phyloP scores from a whole-genome alignment of 2,329 filamentous ascomycete species.

The Berkeleyomyces rouxiae region DNA sequence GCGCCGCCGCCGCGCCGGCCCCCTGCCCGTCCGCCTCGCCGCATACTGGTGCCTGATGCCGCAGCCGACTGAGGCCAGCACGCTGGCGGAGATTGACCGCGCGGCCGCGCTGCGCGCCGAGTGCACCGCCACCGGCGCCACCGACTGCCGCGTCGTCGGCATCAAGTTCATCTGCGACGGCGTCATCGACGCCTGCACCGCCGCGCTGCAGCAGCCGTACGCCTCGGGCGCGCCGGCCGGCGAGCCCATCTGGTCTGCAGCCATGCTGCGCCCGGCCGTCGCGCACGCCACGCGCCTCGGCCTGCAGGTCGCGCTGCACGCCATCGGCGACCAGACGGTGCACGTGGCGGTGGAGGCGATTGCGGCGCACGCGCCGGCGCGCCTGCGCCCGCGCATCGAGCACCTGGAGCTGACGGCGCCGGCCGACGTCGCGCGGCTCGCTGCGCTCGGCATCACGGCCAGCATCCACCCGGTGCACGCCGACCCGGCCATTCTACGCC shows the following conservation, averaged over 20 bases:
- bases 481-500: conserved; percentile 43
- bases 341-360: conserved; percentile 40
- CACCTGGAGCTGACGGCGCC: conserved; percentile 43
- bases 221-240: conserved; percentile 27
- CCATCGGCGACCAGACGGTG: conserved; percentile 46
- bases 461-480: conserved; percentile 42
- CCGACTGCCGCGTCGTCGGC: conserved; percentile 34
- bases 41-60: conserved; percentile 43
- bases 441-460: conserved; percentile 41
- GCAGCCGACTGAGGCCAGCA: conserved; percentile 24
- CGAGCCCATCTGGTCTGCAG: conserved; percentile 37
- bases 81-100: conserved; percentile 31
- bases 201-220: conserved; percentile 42
- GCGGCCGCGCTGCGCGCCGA: conserved; percentile 28
- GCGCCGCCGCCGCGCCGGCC: conserved; percentile 21
- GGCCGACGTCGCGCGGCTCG: conserved; percentile 39
- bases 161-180: conserved; percentile 51
- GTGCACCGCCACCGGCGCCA: conserved; percentile 22
- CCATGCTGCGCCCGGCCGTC: conserved; percentile 37
- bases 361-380: conserved; percentile 25
- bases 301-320: conserved; percentile 46
- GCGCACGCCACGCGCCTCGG: conserved; percentile 34
- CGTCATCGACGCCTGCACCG: conserved; percentile 48
- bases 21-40: conserved; percentile 29
- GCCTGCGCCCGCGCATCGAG: conserved; percentile 43